phyloP scores from a whole-genome alignment of 805 yeast species.

The Lachancea waltii region DNA sequence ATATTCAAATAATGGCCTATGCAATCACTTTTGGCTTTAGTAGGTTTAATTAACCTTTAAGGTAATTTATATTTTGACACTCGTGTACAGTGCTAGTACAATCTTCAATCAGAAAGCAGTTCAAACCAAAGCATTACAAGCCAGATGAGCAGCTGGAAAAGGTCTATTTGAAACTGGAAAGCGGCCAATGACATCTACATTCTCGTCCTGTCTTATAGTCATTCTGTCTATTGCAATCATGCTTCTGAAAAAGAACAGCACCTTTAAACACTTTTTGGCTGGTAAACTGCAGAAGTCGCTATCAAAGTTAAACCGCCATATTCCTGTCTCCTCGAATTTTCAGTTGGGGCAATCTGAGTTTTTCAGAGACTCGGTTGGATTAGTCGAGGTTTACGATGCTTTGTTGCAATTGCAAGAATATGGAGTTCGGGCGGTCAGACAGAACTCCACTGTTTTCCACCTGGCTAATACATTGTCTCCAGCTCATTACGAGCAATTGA shows the following conservation, averaged over 20 bases:
- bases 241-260: constrained; percentile 18
- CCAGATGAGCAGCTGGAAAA: too few species aligned
- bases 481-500: constrained; percentile 17
- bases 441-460: constrained; percentile 18
- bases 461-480: constrained; percentile 14
- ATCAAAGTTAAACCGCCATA: constrained; percentile 8
- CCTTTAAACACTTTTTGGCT: constrained; percentile 18
- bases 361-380: constrained; percentile 6
- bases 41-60: too few species aligned
- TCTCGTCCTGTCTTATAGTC: constrained; percentile 8
- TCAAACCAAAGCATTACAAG: too few species aligned
- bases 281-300: constrained; percentile 15
- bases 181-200: constrained; percentile 9
- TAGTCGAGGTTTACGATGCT: constrained; percentile 12
- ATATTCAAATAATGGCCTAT: too few species aligned
- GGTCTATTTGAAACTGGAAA: not conserved
- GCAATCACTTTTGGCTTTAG: too few species aligned
- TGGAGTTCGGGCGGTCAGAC: constrained; percentile 14
- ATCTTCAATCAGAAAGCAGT: too few species aligned
- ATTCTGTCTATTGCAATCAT: constrained; percentile 19
- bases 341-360: constrained; percentile 9
- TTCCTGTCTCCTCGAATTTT: constrained; percentile 14
- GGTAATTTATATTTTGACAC: too few species aligned
- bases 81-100: too few species aligned
- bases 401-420: constrained; percentile 18